Base-by-base conservation (phyloP, 225 moss, liverwort and hornwort genomes). In the Polytrichum formosum region DNA sequence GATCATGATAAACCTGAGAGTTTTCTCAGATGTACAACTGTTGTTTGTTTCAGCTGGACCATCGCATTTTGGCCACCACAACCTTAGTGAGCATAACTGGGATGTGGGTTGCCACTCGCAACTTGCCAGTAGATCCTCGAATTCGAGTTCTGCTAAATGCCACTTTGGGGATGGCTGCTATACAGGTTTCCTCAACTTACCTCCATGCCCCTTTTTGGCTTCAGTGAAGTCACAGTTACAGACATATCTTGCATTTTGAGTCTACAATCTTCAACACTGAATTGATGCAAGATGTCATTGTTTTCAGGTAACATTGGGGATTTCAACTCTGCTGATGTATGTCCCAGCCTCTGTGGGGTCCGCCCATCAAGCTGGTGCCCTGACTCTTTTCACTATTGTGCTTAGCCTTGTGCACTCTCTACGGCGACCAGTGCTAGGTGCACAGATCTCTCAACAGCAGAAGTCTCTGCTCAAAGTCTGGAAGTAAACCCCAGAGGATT, bases 361-460 rank as follows among this genome's bases (percentile, higher is more conserved):
- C 72, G 94, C 97, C 53, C 97, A 98, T 74, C 97, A 98, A 82
- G 94, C 94, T 71, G 97, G 97, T 70, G 97, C 97, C 31, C 84
- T 98, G 68, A 94, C 97, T 60, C 91, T 98, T 53, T 91, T 98
- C 35, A 98, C 90, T 26, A 72, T 98, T 46, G 79, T 98, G 29
- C 88, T 98, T 33, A 83, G 88, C 54, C 87, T 98, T 26, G 63
- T 98, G 77, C 92, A 98, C 78, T 80, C 86, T 22, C 63, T 98
- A 76, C 80, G 94, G 68, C 86, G 85, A 76, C 97, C 97, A 28
- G 75, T 83, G 61, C 79, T 88, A 8, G 83, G 87, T 58, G 56
- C 78, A 55, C 76, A 81, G 19, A 81, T 79, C 7, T 77, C 83
- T 77, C 83, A 72, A 33, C 78, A 56, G 74, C 60, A 74, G 72